Base-by-base conservation (phyloP, 352 stramenopile genomes). In the Pythium utonaiense region DNA sequence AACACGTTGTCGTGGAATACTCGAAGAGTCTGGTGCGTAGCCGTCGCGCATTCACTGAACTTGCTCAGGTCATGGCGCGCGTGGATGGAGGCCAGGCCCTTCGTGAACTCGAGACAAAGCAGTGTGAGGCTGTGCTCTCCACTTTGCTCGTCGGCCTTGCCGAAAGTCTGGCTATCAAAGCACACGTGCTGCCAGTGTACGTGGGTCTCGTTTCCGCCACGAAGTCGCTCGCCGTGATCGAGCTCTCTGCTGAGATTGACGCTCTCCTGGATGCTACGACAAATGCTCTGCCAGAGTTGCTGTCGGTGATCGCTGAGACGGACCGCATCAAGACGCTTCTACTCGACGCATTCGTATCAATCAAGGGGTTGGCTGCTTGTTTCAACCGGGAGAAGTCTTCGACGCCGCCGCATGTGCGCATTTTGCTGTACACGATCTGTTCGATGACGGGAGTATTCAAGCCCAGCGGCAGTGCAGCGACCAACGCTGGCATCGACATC, bases 121-220 rank as follows among this genome's bases (percentile, higher is more conserved):
- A 88, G 44, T 78, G 83, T n/a, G 83, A 95, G 57, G 77, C 78
- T 14, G 41, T 95, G 33, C 54, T 91, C 1, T 80, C 73, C 1
- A 79, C 72, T 2, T 70, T 87, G 48, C 50, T 93, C 0, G 80
- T 71, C 14, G 61, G 75, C 1, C 57, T 93, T 24, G 73, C 77
- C 0, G 82, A 92, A 30, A 65, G 72, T 49, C 63, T 82, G 0
- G 59, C 78, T 36, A 53, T 91, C 22, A 86, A 88, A 51, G 64
- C 78, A 28, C 72, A 71, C 25, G 57, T 91, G 7, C 71, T 88
- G 12, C 69, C 71, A 14, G 74, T 71, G 21, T 95, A 91, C 27
- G 64, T 94, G 42, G 60, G 60, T 6, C 40, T 76, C n/a, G 31
- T 56, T 4, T 70, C 69, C 13, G 69, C 79, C 6, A 62, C 33